These are phyloP conservation scores for Porcisia deanei DNA, from an alignment of 208 protist species.

Conservation along the genomic window DNA sequence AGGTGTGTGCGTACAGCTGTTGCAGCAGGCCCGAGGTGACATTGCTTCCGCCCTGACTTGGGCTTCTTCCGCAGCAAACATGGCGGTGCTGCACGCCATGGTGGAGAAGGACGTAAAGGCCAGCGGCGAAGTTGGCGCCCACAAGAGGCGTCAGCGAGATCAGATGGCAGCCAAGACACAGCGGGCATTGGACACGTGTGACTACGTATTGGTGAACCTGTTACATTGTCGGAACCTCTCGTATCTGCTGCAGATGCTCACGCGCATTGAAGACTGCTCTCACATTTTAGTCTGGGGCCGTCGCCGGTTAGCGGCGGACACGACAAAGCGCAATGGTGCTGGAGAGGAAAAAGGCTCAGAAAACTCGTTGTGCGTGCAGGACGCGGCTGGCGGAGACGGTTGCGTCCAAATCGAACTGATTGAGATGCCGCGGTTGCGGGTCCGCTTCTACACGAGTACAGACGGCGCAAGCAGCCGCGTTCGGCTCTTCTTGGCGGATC, in stretches of 20 bases:
- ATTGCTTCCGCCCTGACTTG: constrained; percentile 22
- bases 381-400: background rate
- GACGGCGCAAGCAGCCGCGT: constrained; percentile 45
- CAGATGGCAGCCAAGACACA: constrained; percentile 21
- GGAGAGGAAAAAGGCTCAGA: background rate
- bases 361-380: constrained; percentile 7
- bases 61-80: constrained; percentile 19
- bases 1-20: constrained; percentile 33
- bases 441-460: constrained; percentile 68
- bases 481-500: constrained; percentile 74
- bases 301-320: constrained; percentile 3
- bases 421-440: constrained; percentile 91
- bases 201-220: constrained; percentile 55
- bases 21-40: constrained; percentile 21
- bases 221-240: constrained; percentile 35
- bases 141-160: background rate
- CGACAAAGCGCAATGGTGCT: background rate
- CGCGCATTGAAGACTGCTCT: constrained; percentile 78
- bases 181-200: constrained; percentile 12
- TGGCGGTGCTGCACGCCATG: constrained; percentile 15
- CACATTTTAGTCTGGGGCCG: constrained; percentile 88
- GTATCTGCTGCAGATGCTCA: constrained; percentile 57
- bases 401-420: constrained; percentile 59
- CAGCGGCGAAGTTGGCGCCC: background rate
- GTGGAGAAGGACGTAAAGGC: constrained; percentile 16